These are phyloP conservation scores for Hondaea fermentalgiana DNA, from an alignment of 108 stramenopile genomes.

Conservation along the genomic window DNA sequence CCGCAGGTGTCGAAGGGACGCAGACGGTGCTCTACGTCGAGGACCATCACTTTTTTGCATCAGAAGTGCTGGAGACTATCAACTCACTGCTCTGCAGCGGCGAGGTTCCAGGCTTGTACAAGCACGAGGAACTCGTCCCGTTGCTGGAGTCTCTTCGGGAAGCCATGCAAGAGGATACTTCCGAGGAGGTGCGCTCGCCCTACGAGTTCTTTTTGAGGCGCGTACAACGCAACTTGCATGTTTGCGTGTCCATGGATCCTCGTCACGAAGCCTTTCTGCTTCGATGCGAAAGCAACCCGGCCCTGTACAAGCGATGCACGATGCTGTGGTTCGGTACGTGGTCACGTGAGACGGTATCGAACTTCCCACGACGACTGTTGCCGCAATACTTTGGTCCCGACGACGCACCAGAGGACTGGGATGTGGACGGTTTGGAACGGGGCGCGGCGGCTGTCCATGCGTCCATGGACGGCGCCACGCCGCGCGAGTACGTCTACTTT, in stretches of 20 bases:
- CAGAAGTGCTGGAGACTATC: slow-evolving; percentile 41
- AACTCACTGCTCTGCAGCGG: slow-evolving; percentile 51
- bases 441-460: neutral
- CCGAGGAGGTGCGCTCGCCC: slow-evolving; percentile 25
- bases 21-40: slow-evolving; percentile 40
- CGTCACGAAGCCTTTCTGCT: slow-evolving; percentile 26
- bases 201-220: slow-evolving; percentile 48
- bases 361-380: slow-evolving; percentile 15
- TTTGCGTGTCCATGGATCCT: slow-evolving; percentile 48
- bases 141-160: slow-evolving; percentile 39
- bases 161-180: slow-evolving; percentile 38
- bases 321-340: slow-evolving; percentile 55
- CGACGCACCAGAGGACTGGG: neutral
- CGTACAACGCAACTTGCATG: slow-evolving; percentile 39
- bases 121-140: slow-evolving; percentile 50
- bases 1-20: slow-evolving; percentile 41
- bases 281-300: slow-evolving; percentile 55
- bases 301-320: slow-evolving; percentile 42
- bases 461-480: slow-evolving; percentile 23
- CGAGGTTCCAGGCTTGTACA: slow-evolving; percentile 54
- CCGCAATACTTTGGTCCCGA: neutral
- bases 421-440: neutral
- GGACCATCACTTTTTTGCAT: slow-evolving; percentile 46
- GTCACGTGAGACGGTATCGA: slow-evolving; percentile 14
- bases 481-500: slow-evolving; percentile 43